A percentile compares a stretch with the other conserved stretches of the same genome.
These are phyloP conservation scores for Acacia melanoxylon DNA, from an alignment of 306 rosid species.

Conservation along the genomic window DNA sequence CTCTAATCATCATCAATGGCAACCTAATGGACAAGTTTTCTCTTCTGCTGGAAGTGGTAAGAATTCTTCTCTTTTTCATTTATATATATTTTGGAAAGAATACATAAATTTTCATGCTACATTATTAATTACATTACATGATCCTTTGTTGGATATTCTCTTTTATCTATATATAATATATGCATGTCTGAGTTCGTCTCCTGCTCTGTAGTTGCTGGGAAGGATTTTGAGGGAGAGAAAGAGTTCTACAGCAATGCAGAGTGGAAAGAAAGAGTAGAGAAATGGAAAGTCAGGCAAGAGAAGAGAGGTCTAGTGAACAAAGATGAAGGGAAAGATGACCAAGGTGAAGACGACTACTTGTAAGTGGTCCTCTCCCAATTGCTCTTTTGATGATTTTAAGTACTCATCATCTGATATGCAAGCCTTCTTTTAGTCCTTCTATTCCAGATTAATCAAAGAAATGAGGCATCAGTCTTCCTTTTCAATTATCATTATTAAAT, in stretches of 20 bases:
- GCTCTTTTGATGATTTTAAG: neutral
- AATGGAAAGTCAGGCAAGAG: constrained; percentile 95
- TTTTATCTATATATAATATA: constrained; percentile 9
- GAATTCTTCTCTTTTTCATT: neutral
- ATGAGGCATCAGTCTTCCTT: neutral
- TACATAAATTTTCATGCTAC: neutral
- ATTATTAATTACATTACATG: constrained; percentile 20
- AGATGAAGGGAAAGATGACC: constrained; percentile 70
- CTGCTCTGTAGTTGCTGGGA: constrained; percentile 57
- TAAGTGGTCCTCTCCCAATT: constrained; percentile 39
- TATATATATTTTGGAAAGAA: neutral
- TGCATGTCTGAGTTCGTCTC: constrained; percentile 15
- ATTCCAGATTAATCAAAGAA: constrained; percentile 13
- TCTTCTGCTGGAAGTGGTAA: constrained; percentile 88
- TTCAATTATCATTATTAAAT: neutral
- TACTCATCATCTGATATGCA: neutral
- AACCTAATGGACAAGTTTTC: constrained; percentile 57
- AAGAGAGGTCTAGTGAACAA: constrained; percentile 79
- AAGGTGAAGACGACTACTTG: constrained; percentile 76
- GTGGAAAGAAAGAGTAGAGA: constrained; percentile 98
- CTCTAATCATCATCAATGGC: constrained; percentile 52
- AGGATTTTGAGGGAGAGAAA: constrained; percentile 90
- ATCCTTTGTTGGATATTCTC: constrained; percentile 9
- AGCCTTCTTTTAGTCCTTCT: neutral
- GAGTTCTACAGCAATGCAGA: constrained; percentile 66